Base-by-base conservation (phyloP, 306 rosid genomes). In the Prunus salicina region DNA sequence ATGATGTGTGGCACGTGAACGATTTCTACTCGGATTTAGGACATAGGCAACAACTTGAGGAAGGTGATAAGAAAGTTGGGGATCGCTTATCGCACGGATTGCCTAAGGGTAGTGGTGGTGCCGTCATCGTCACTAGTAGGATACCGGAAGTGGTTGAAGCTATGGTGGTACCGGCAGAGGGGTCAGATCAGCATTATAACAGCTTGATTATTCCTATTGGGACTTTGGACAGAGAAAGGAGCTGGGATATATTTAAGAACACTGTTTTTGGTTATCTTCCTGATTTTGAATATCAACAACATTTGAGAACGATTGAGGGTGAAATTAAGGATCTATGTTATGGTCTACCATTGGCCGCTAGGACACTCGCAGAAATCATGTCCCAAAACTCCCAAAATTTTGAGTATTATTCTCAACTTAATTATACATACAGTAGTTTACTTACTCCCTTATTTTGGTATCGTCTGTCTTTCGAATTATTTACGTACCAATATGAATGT, bases 311-410 rank as follows among this genome's bases (percentile, higher is more conserved):
- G 4, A 12, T 72, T 56, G 14, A 72, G 38, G 4, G 14, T 6
- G 53, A 72, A 20, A 43, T 34, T 56, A 38, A 38, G 41, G 66
- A 56, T 13, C 16, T 41, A 22, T 72, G 66, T 72, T 2, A 72
- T n/a, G 76, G 76, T 34, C 51, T 72, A 3, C 76, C 66, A 8
- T 14, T 55, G 38, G 76, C 66, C 20, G 66, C 65, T 56, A 72
- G 20, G 76, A 46, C 46, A 2, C 66, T 72, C 5, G 76, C 51
- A 72, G 34, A 9, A 55, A 55, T 72, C 64, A 71, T 71, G 7
- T 71, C 64, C 64, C 20, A 19, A 53, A 8, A 19, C 19, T 1
- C 62, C 5, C 32, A 28, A 52, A n/a, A 28, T 71, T 2, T 32
- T 0, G 13, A 32, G 75, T 53, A 53, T 28, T 50, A 18, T 45